Percentiles rank a stretch among this genome's conserved stretches.
Conservation (phyloP, 2,329 filamentous ascomycete species). For the Diaporthe sp. region DNA sequence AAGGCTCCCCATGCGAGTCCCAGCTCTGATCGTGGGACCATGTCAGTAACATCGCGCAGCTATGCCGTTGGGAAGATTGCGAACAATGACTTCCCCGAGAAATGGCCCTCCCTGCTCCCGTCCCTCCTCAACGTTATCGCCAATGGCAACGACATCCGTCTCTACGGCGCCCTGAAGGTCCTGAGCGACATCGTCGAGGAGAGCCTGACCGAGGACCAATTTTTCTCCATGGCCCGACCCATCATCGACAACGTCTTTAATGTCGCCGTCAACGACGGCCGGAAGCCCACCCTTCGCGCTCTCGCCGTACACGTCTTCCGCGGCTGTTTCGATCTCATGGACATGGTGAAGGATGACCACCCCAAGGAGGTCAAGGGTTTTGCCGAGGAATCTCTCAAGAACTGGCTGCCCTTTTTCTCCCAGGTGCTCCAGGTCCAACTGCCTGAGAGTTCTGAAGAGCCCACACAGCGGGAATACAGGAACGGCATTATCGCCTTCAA, state of each 20-base stretch:
- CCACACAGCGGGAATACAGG: conserved; percentile 76
- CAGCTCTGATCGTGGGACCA: conserved; percentile 30
- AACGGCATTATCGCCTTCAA: conserved; percentile 89
- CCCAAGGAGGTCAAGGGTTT: conserved; percentile 88
- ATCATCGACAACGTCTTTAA: conserved; percentile 88
- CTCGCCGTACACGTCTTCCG: conserved; percentile 92
- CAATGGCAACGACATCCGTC: conserved; percentile 80
- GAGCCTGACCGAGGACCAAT: conserved; percentile 93
- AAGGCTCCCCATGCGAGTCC: neutral
- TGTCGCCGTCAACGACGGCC: conserved; percentile 81
- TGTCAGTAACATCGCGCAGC: conserved; percentile 54
- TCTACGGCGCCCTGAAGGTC: conserved; percentile 91
- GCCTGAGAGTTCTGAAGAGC: conserved; percentile 73
- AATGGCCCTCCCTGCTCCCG: conserved; percentile 92
- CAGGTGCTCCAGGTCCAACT: conserved; percentile 81
- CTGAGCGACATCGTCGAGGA: conserved; percentile 93
- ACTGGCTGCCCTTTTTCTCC: conserved; percentile 93
- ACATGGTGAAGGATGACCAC: conserved; percentile 97
- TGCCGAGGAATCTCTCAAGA: conserved; percentile 84
- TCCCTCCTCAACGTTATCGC: conserved; percentile 84
- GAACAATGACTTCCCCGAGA: conserved; percentile 90
- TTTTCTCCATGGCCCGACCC: conserved; percentile 89
- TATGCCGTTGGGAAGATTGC: conserved; percentile 93
- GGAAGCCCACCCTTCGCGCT: conserved; percentile 83
- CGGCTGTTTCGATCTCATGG: conserved; percentile 92